Evolutionary conservation across 169 alveolate genomes (phyloP).

Genomic region (Plasmodium inui): DNA sequence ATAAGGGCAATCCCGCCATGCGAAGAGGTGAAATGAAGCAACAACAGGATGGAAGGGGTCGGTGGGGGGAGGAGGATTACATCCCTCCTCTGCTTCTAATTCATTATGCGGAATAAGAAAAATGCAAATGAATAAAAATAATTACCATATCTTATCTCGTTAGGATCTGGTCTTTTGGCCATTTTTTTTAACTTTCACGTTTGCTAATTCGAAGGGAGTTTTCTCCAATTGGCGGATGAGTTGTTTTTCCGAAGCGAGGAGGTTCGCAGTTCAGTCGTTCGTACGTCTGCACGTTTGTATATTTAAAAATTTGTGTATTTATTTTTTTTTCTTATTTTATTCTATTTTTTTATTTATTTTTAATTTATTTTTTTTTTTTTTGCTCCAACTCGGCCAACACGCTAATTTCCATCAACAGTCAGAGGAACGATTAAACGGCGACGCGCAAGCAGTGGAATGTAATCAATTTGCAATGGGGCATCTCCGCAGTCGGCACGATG

Average conservation of each 20-base stretch:
- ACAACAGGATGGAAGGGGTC: background rate
- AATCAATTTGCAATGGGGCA: background rate
- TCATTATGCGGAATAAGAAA: background rate
- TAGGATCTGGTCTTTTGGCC: slow-evolving; percentile 89
- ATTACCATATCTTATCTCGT: slow-evolving; percentile 85
- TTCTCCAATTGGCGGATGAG: background rate
- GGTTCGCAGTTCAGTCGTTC: background rate
- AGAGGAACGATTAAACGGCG: background rate
- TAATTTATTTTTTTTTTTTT: too few relatives aligned
- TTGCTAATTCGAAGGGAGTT: slow-evolving; percentile 17
- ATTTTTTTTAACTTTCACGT: slow-evolving; percentile 52
- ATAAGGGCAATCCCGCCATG: background rate
- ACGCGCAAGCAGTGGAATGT: background rate
- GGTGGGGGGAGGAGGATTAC: background rate
- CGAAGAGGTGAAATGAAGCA: background rate
- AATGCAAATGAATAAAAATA: background rate
- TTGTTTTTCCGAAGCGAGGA: background rate
- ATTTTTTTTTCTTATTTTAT: background rate
- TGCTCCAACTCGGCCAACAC: background rate
- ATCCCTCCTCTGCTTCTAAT: background rate
- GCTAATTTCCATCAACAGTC: background rate
- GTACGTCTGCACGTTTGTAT: background rate
- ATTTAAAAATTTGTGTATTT: background rate
- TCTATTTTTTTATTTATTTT: too few relatives aligned
- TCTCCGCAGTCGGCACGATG: background rate